A percentile compares a stretch with the other conserved stretches of the same genome.
phyloP scores from a whole-genome alignment of 768 basidiomycete genomes.

The Russula griseocarnosa region DNA sequence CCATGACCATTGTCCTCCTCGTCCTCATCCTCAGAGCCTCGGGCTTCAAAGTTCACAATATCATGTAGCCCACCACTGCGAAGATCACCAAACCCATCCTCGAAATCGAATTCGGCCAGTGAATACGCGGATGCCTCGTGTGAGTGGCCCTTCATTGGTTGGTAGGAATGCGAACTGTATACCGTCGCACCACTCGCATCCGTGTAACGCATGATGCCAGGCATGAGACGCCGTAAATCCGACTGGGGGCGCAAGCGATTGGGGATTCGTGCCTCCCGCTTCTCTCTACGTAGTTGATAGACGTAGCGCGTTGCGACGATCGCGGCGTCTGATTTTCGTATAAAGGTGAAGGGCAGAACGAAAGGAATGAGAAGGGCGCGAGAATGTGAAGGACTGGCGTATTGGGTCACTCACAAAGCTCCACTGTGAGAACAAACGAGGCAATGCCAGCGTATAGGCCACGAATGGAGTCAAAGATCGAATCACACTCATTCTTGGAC shows the following conservation, averaged over 20 bases:
- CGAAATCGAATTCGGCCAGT: background rate
- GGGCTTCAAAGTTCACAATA: background rate
- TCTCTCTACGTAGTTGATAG: constrained; percentile 26
- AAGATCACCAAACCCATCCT: constrained; percentile 4
- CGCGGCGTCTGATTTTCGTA: constrained; percentile 21
- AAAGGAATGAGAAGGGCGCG: background rate
- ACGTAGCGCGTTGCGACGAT: constrained; percentile 30
- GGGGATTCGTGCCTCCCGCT: constrained; percentile 26
- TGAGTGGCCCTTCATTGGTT: background rate
- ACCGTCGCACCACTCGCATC: constrained; percentile 17
- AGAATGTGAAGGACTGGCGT: background rate
- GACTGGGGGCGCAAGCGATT: background rate
- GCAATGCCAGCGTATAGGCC: constrained; percentile 48
- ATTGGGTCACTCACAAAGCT: constrained; percentile 49
- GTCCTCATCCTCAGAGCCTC: background rate
- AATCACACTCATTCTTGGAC: constrained; percentile 44
- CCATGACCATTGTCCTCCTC: background rate
- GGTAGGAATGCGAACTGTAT: constrained; percentile 20
- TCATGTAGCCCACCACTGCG: background rate
- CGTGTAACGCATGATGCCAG: constrained; percentile 25
- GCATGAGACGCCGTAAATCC: constrained; percentile 1
- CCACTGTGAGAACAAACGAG: constrained; percentile 44
- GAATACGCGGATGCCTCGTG: constrained; percentile 4
- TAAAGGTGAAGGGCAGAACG: background rate
- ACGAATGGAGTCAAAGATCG: constrained; percentile 41